Conservation (phyloP, 1,139 yeast genomes). For the Taiozyma sp. region DNA sequence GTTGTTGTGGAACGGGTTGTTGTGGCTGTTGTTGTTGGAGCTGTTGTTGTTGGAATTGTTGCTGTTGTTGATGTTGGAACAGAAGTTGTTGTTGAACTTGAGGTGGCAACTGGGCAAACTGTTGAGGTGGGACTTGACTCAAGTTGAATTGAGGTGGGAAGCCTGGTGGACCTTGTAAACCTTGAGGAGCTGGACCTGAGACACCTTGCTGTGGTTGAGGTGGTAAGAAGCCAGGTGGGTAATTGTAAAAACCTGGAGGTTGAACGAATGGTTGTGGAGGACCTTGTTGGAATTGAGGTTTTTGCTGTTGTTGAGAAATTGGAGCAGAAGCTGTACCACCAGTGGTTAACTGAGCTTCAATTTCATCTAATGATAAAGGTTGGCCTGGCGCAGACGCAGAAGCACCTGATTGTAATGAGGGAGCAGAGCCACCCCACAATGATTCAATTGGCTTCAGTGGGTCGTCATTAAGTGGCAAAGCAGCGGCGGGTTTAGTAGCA, state of each 20-base stretch:
- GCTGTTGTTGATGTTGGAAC: constrained; percentile 20
- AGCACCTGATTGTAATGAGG: constrained; percentile 14
- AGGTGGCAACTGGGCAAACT: constrained; percentile 28
- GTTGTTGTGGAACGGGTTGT: constrained; percentile 16
- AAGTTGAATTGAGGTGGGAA: constrained; percentile 34
- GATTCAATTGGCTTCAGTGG: constrained; percentile 63
- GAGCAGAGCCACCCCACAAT: constrained; percentile 43
- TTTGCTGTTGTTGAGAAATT: constrained; percentile 13
- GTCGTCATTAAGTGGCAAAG: constrained; percentile 25
- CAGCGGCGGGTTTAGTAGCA: constrained; percentile 33
- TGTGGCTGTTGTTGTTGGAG: constrained; percentile 12
- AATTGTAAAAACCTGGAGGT: constrained; percentile 22
- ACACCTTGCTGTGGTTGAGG: constrained; percentile 11
- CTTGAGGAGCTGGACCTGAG: constrained; percentile 34
- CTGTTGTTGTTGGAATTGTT: constrained; percentile 4
- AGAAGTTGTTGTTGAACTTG: constrained; percentile 24
- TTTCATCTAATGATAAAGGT: constrained; percentile 63
- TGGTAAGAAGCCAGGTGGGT: constrained; percentile 24
- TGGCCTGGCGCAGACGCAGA: constrained; percentile 34
- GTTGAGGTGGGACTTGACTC: constrained; percentile 24
- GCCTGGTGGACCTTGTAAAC: constrained; percentile 24
- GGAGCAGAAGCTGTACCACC: constrained; percentile 42
- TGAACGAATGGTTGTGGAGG: constrained; percentile 14
- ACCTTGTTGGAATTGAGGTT: constrained; percentile 23
- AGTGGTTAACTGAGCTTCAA: constrained; percentile 57